Percentiles rank a stretch among this genome's conserved stretches.
Evolutionary conservation across 2,329 filamentous ascomycete genomes (phyloP).

Genomic region (Bimuria novae-zelandiae): DNA sequence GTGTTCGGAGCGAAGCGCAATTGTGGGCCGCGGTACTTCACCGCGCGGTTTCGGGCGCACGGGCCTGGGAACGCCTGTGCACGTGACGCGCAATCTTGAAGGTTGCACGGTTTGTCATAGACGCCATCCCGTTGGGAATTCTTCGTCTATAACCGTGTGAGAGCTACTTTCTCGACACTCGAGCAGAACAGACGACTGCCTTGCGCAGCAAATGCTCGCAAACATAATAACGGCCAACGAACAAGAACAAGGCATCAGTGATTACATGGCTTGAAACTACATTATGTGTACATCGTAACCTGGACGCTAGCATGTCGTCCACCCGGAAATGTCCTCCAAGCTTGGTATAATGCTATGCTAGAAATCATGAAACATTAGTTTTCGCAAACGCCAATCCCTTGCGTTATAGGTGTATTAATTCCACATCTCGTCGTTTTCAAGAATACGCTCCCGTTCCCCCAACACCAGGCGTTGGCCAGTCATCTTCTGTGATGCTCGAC

Average conservation of each 20-base stretch:
- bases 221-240: not conserved
- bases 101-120: not conserved
- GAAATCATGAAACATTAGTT: conserved; percentile 44
- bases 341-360: conserved; percentile 48
- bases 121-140: not conserved
- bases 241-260: not conserved
- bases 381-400: conserved; percentile 24
- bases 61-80: conserved; percentile 11
- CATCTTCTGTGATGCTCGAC: conserved; percentile 98
- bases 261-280: conserved; percentile 21
- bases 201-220: too few relatives aligned
- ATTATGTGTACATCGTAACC: conserved; percentile 41
- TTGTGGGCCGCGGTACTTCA: not conserved
- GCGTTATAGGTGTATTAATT: not conserved
- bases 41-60: too few relatives aligned
- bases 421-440: conserved; percentile 21
- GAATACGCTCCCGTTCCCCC: conserved; percentile 48
- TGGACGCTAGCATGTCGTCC: conserved; percentile 31
- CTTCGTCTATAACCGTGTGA: not conserved
- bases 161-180: too few relatives aligned
- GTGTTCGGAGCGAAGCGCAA: not conserved
- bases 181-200: too few relatives aligned
- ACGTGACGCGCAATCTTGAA: conserved; percentile 9
- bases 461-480: conserved; percentile 74
- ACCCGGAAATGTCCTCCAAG: conserved; percentile 33